Evolutionary conservation across 1,284 basidiomycete genomes (phyloP).

Genomic region (Marasmius fiardii): DNA sequence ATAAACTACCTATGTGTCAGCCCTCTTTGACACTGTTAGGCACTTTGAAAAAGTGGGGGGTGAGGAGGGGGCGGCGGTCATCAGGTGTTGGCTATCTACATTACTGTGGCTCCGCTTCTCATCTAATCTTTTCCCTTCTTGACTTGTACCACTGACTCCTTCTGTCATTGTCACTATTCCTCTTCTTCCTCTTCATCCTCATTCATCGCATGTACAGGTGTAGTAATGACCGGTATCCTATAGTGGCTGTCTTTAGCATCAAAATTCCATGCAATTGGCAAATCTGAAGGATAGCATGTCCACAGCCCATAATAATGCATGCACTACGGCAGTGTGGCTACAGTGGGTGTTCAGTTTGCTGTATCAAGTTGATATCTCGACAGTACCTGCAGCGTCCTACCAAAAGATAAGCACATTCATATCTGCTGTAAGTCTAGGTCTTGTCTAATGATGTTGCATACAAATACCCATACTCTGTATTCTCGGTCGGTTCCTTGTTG

Average conservation of each 20-base stretch:
- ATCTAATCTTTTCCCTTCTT: no score
- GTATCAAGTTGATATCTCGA: conserved; percentile 58
- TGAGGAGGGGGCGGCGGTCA: no score
- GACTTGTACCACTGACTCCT: no score
- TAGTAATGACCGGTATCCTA: conserved; percentile 19
- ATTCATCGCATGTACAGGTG: neutral
- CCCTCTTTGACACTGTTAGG: no score
- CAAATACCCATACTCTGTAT: conserved; percentile 70
- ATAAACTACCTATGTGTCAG: no score
- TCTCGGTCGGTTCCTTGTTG: conserved; percentile 47
- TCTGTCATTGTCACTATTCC: no score
- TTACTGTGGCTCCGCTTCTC: no score
- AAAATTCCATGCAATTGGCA: conserved; percentile 73
- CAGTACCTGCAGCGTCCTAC: conserved; percentile 46
- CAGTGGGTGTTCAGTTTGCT: conserved; percentile 69
- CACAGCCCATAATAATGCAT: conserved; percentile 38
- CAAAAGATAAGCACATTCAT: conserved; percentile 51
- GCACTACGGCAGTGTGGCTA: conserved; percentile 44
- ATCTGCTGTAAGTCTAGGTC: conserved; percentile 10
- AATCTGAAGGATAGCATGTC: conserved; percentile 49
- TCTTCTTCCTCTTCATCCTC: no score
- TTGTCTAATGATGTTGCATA: conserved; percentile 11
- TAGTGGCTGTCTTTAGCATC: conserved; percentile 68
- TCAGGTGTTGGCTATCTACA: no score
- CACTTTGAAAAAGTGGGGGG: no score